phyloP scores from a whole-genome alignment of 2,329 filamentous ascomycete species.

The Tolypocladium endophyticum region DNA sequence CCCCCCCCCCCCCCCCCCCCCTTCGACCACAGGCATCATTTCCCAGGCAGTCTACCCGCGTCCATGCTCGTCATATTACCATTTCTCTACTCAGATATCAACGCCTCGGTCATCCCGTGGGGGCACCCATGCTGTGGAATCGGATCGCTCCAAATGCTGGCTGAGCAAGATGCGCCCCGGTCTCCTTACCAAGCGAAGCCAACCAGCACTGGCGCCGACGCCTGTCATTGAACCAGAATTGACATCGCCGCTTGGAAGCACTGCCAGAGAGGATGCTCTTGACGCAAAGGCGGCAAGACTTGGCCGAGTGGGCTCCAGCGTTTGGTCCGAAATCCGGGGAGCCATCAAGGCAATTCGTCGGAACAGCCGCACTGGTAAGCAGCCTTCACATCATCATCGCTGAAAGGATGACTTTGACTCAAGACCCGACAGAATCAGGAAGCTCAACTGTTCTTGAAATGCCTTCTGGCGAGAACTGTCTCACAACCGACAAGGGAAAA shows the following conservation, averaged over 20 bases:
- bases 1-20: no score
- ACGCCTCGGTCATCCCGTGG: not conserved
- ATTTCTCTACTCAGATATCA: not conserved
- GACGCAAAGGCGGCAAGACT: constrained; percentile 10
- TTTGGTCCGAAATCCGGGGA: constrained; percentile 23
- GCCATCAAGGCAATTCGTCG: constrained; percentile 21
- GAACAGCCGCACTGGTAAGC: constrained; percentile 15
- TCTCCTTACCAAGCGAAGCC: constrained; percentile 14
- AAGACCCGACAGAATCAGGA: constrained; percentile 10
- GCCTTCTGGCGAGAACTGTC: not conserved
- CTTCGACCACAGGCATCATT: not conserved
- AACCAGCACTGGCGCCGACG: constrained; percentile 10
- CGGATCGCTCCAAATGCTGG: not conserved
- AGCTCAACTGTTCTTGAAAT: constrained; percentile 8
- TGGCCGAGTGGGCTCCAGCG: constrained; percentile 16
- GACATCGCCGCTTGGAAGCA: constrained; percentile 2
- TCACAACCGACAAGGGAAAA: constrained; percentile 6
- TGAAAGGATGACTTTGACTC: not conserved
- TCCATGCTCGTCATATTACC: not conserved
- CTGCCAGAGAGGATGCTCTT: constrained; percentile 3
- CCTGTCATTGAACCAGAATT: constrained; percentile 6
- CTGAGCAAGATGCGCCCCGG: constrained; percentile 17
- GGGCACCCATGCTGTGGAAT: not conserved
- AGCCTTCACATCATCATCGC: not conserved
- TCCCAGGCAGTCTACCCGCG: not conserved